Conservation (phyloP, 352 stramenopile genomes). For the Peronospora destructor region DNA sequence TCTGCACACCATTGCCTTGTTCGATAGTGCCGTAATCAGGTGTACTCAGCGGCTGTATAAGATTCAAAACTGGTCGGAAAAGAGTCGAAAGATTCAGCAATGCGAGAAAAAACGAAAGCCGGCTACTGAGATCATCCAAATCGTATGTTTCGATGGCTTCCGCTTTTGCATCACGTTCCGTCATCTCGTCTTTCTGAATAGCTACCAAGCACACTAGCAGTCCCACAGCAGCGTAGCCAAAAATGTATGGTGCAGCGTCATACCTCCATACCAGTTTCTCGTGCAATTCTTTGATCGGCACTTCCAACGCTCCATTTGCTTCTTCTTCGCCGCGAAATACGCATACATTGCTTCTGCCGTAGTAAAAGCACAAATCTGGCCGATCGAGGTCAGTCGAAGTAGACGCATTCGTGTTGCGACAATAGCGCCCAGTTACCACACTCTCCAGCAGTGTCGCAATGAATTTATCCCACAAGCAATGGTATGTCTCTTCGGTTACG, state of each 20-base stretch:
- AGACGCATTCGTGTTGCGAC: not conserved
- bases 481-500: not conserved
- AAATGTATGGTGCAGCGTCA: not conserved
- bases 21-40: slow-evolving; percentile 5
- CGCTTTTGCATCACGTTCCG: not conserved
- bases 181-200: not conserved
- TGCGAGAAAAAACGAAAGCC: not conserved
- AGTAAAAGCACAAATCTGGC: not conserved
- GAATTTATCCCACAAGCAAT: not conserved
- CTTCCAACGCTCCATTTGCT: not conserved
- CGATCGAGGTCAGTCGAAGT: not conserved
- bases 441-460: not conserved
- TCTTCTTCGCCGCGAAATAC: not conserved
- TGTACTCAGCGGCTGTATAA: slow-evolving; percentile 4
- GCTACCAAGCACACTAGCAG: not conserved
- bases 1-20: slow-evolving; percentile 10
- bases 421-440: not conserved
- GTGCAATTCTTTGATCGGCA: not conserved
- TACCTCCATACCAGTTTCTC: not conserved
- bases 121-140: not conserved
- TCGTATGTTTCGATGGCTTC: not conserved
- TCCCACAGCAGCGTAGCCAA: not conserved
- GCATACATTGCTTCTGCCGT: not conserved
- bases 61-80: slow-evolving; percentile 12
- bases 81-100: not conserved